Conservation (phyloP, 2,329 filamentous ascomycete species). For the Lasiodiplodia sp. region DNA sequence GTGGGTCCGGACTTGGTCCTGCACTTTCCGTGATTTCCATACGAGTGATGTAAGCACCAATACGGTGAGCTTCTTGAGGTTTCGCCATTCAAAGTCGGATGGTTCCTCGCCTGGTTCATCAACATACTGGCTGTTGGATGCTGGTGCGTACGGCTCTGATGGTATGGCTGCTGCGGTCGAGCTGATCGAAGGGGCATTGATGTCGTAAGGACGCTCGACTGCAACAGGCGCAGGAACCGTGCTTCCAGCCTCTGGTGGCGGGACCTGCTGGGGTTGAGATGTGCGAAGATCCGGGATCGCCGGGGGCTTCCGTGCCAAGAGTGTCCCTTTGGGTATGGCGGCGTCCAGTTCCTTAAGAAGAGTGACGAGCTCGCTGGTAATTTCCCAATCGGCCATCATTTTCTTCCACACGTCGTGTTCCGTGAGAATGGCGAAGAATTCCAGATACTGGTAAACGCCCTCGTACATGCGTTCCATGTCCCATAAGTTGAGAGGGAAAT, state of each 20-base stretch:
- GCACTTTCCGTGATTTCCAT: slow-evolving; percentile 84
- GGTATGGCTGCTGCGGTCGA: slow-evolving; percentile 40
- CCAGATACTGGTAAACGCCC: slow-evolving; percentile 90
- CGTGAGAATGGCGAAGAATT: slow-evolving; percentile 89
- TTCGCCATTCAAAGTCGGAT: slow-evolving; percentile 74
- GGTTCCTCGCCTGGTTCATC: slow-evolving; percentile 62
- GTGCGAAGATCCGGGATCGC: slow-evolving; percentile 42
- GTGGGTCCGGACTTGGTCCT: slow-evolving; percentile 84
- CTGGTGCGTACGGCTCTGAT: slow-evolving; percentile 52
- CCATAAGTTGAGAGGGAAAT: slow-evolving; percentile 95
- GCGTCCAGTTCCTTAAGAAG: slow-evolving; percentile 86
- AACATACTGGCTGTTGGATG: slow-evolving; percentile 56
- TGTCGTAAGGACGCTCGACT: slow-evolving; percentile 73
- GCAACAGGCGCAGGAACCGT: slow-evolving; percentile 45
- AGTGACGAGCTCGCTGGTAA: slow-evolving; percentile 86
- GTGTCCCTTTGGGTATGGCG: slow-evolving; percentile 74
- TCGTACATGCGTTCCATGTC: slow-evolving; percentile 98
- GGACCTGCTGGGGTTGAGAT: slow-evolving; percentile 44
- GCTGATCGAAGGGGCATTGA: slow-evolving; percentile 46
- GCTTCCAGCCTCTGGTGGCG: slow-evolving; percentile 41
- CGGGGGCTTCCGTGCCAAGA: slow-evolving; percentile 64
- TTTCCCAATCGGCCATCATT: slow-evolving; percentile 90
- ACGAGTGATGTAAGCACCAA: slow-evolving; percentile 88
- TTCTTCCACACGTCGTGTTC: slow-evolving; percentile 84
- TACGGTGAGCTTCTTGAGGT: slow-evolving; percentile 91